Conservation (phyloP, 2,329 filamentous ascomycete species). For the Nemania abortiva region DNA sequence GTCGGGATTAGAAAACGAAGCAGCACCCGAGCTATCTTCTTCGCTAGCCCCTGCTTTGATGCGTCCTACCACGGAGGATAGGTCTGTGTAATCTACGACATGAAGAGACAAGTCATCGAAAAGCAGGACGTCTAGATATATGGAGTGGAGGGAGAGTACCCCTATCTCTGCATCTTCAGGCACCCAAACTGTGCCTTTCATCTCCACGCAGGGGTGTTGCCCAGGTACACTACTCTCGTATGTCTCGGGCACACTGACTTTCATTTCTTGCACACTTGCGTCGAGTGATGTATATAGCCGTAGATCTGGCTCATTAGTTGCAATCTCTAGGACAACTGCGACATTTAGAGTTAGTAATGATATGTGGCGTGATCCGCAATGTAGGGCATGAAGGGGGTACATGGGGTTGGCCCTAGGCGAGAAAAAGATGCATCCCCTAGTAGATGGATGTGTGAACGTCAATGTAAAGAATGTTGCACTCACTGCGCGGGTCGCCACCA, state of each 20-base stretch:
- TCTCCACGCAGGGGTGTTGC: slow-evolving; percentile 59
- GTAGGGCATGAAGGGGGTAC: background rate
- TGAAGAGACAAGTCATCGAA: slow-evolving; percentile 54
- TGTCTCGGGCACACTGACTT: slow-evolving; percentile 55
- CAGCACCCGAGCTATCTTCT: slow-evolving; percentile 29
- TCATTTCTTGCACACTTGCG: slow-evolving; percentile 54
- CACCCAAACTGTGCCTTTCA: slow-evolving; percentile 62
- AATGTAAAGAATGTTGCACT: slow-evolving; percentile 14
- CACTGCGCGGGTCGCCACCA: slow-evolving; percentile 49
- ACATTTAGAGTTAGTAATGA: slow-evolving; percentile 1
- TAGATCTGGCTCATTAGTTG: slow-evolving; percentile 60
- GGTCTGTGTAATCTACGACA: slow-evolving; percentile 51
- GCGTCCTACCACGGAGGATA: slow-evolving; percentile 56
- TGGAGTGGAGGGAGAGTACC: slow-evolving; percentile 52
- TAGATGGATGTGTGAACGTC: background rate
- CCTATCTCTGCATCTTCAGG: slow-evolving; percentile 57
- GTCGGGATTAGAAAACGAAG: slow-evolving; percentile 17
- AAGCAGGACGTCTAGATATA: slow-evolving; percentile 55
- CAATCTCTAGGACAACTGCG: slow-evolving; percentile 58
- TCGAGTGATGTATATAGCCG: slow-evolving; percentile 52
- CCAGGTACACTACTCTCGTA: slow-evolving; percentile 48
- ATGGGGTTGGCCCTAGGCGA: background rate
- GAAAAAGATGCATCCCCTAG: background rate
- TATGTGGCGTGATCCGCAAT: background rate
- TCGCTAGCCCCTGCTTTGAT: slow-evolving; percentile 54